Evolutionary conservation across 208 protist genomes (phyloP).

Genomic region (Trypanosoma avium): DNA sequence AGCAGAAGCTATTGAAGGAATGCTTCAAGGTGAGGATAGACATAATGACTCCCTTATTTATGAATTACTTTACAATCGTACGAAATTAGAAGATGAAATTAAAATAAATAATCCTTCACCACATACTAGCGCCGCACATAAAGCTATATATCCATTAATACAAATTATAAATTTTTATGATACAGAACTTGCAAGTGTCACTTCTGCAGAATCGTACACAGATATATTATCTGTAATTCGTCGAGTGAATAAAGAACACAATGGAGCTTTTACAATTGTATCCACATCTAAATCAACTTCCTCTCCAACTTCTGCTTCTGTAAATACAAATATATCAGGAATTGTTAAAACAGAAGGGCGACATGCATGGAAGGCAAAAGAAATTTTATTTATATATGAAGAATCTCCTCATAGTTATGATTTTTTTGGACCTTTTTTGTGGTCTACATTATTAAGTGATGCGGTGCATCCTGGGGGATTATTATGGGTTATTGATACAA

Average conservation of each 20-base stretch:
- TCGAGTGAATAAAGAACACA: slow-evolving; percentile 13
- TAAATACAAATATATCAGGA: too few relatives aligned
- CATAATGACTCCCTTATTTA: slow-evolving; percentile 76
- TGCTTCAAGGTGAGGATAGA: slow-evolving; percentile 48
- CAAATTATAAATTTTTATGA: slow-evolving; percentile 39
- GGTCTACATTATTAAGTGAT: slow-evolving; percentile 62
- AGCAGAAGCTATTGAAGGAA: slow-evolving; percentile 55
- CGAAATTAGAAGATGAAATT: slow-evolving; percentile 25
- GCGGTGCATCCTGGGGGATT: slow-evolving; percentile 53
- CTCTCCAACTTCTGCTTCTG: too few relatives aligned
- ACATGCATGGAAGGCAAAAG: not conserved
- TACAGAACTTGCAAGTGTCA: slow-evolving; percentile 43
- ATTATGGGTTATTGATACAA: slow-evolving; percentile 48
- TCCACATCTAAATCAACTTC: not conserved
- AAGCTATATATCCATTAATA: slow-evolving; percentile 10
- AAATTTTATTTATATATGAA: slow-evolving; percentile 59
- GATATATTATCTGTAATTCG: slow-evolving; percentile 42
- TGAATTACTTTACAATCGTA: slow-evolving; percentile 67
- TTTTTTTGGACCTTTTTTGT: slow-evolving; percentile 87
- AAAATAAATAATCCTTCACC: not conserved
- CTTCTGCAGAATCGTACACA: slow-evolving; percentile 11
- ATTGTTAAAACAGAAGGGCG: not conserved
- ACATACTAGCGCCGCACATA: slow-evolving; percentile 2
- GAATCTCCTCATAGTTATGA: slow-evolving; percentile 78
- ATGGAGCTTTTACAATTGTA: not conserved